phyloP scores from a whole-genome alignment of 108 stramenopile species.

The Cyclotella choctawhatcheeana region DNA sequence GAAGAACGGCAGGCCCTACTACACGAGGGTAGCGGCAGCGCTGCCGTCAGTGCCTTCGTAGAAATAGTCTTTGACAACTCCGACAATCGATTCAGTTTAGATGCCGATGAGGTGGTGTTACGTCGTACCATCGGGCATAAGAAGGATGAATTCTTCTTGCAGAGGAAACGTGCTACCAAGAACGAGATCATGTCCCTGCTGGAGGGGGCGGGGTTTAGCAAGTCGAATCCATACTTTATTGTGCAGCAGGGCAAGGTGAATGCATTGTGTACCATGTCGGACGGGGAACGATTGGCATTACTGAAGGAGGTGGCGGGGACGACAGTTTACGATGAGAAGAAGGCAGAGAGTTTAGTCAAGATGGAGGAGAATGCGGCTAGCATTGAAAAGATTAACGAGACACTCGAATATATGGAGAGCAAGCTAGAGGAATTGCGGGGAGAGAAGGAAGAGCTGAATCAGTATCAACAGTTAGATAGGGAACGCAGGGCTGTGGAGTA shows the following conservation, averaged over 20 bases:
- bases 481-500: conserved; percentile 94
- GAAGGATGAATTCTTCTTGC: conserved; percentile 99
- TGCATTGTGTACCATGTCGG: conserved; percentile 94
- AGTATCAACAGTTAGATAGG: conserved; percentile 92
- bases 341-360: conserved; percentile 88
- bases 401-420: conserved; percentile 87
- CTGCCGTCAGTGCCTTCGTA: conserved; percentile 95
- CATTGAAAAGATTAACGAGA: conserved; percentile 92
- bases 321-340: conserved; percentile 97
- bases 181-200: conserved; percentile 92
- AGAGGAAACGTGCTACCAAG: conserved; percentile 92
- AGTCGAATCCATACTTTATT: conserved; percentile 99
- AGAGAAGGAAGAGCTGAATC: conserved; percentile 96
- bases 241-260: conserved; percentile 99
- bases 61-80: conserved; percentile 99
- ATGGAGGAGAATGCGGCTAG: conserved; percentile 91
- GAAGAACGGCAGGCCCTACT: conserved; percentile 91
- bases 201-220: conserved; percentile 98
- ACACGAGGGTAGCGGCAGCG: conserved; percentile 91
- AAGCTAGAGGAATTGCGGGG: conserved; percentile 91
- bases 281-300: conserved; percentile 89
- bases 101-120: conserved; percentile 95
- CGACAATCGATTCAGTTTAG: conserved; percentile 90
- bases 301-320: conserved; percentile 98
- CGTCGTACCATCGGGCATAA: conserved; percentile 97